Percentiles rank a stretch among this genome's conserved stretches.
Evolutionary conservation across 345 rosid genomes (phyloP).

Genomic region (Citropsis articulata): DNA sequence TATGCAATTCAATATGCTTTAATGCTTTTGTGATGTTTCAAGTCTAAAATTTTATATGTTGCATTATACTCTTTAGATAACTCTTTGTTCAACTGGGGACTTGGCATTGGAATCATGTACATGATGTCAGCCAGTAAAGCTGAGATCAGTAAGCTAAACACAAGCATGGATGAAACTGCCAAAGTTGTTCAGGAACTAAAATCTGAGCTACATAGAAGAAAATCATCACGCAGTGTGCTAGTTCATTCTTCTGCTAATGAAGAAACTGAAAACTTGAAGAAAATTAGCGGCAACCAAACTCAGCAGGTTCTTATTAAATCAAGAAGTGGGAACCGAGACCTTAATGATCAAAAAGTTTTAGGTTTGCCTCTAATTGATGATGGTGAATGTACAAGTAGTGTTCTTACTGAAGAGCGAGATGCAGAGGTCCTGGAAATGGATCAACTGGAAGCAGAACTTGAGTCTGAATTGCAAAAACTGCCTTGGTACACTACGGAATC

Average conservation of each 20-base stretch:
- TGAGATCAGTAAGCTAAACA: slow-evolving; percentile 60
- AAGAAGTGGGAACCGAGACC: slow-evolving; percentile 23
- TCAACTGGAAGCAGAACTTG: slow-evolving; percentile 77
- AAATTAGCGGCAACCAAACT: slow-evolving; percentile 14
- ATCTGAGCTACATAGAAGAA: slow-evolving; percentile 55
- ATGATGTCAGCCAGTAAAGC: slow-evolving; percentile 73
- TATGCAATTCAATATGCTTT: background rate
- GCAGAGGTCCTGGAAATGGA: slow-evolving; percentile 55
- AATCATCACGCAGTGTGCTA: slow-evolving; percentile 32
- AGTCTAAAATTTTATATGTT: background rate
- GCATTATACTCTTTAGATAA: slow-evolving; percentile 36
- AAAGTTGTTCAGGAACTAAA: slow-evolving; percentile 66
- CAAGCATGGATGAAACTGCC: slow-evolving; percentile 65
- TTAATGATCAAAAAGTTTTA: slow-evolving; percentile 23
- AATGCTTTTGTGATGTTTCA: background rate
- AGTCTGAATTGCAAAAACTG: slow-evolving; percentile 76
- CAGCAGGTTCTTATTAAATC: slow-evolving; percentile 21
- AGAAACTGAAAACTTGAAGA: slow-evolving; percentile 22
- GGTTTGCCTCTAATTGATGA: slow-evolving; percentile 33
- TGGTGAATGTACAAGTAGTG: slow-evolving; percentile 69
- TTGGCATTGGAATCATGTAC: slow-evolving; percentile 75
- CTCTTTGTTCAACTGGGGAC: slow-evolving; percentile 54
- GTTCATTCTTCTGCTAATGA: slow-evolving; percentile 20
- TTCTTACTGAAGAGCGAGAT: slow-evolving; percentile 78
- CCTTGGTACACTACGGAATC: slow-evolving; percentile 29